These are phyloP conservation scores for Cyclotella choctawhatcheeana DNA, from an alignment of 108 stramenopile species.

Conservation along the genomic window DNA sequence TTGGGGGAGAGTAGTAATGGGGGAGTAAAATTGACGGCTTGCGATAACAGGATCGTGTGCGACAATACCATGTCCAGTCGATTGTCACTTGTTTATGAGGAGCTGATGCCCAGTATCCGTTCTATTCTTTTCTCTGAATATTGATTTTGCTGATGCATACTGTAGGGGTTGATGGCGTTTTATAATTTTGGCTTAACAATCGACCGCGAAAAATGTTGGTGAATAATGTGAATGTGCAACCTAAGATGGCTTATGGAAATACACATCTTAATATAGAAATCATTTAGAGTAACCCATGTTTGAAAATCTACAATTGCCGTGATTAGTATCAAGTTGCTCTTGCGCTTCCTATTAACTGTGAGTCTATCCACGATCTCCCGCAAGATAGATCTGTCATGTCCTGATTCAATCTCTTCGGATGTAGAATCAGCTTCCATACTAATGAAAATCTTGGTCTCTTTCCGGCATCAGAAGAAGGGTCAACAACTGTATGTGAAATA, in stretches of 20 bases:
- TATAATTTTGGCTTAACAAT: too few relatives aligned
- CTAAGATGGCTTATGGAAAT: too few relatives aligned
- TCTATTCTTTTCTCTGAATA: conserved; percentile 91
- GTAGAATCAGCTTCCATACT: conserved; percentile 79
- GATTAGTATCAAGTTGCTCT: too few relatives aligned
- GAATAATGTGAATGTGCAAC: too few relatives aligned
- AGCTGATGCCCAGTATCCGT: conserved; percentile 95
- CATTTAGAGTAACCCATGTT: too few relatives aligned
- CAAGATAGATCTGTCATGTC: conserved; percentile 58
- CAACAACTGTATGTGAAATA: conserved; percentile 66
- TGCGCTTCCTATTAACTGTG: conserved; percentile 56
- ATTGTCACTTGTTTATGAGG: conserved; percentile 89
- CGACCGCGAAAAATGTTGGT: too few relatives aligned
- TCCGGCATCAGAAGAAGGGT: conserved; percentile 57
- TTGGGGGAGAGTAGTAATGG: conserved; percentile 85
- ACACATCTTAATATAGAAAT: too few relatives aligned
- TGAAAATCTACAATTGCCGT: too few relatives aligned
- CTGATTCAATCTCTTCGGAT: conserved; percentile 57
- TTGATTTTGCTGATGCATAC: too few relatives aligned
- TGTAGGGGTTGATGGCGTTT: too few relatives aligned
- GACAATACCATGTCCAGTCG: conserved; percentile 96
- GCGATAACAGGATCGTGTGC: conserved; percentile 92
- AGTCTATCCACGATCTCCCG: conserved; percentile 44
- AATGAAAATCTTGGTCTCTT: conserved; percentile 71
- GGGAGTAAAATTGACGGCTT: conserved; percentile 93